These are phyloP conservation scores for Bolboschoenus planiculmis DNA, from an alignment of 176 grass and related monocot species.

Conservation along the genomic window DNA sequence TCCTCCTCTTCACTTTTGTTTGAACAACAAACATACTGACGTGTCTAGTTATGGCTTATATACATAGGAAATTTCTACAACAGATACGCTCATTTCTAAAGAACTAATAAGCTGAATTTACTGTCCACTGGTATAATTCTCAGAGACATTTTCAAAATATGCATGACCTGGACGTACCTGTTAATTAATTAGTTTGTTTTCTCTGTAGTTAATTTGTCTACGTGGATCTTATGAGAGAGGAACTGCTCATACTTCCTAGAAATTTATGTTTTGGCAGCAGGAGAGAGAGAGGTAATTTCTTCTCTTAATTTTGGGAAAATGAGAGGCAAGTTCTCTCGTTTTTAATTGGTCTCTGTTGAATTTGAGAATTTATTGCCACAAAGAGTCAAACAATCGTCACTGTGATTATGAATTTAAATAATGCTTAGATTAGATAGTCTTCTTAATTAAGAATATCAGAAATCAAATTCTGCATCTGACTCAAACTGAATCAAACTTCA, in stretches of 20 bases:
- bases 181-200: background rate
- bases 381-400: no score
- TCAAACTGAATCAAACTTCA: no score
- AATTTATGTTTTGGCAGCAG: background rate
- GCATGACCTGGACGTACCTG: background rate
- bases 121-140: background rate
- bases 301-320: background rate
- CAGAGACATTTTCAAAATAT: background rate
- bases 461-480: no score
- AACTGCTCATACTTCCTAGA: background rate
- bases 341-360: background rate
- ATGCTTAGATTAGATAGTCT: no score
- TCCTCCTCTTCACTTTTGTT: no score
- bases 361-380: background rate
- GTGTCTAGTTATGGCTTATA: background rate
- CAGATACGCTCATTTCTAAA: background rate
- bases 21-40: background rate
- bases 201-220: background rate
- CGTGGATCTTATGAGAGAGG: background rate
- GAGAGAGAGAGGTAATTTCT: background rate
- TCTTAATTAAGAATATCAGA: no score
- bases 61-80: background rate
- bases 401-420: no score
- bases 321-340: background rate
- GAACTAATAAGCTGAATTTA: background rate